phyloP scores from a whole-genome alignment of 768 basidiomycete genomes.

The Hericium alpestre region DNA sequence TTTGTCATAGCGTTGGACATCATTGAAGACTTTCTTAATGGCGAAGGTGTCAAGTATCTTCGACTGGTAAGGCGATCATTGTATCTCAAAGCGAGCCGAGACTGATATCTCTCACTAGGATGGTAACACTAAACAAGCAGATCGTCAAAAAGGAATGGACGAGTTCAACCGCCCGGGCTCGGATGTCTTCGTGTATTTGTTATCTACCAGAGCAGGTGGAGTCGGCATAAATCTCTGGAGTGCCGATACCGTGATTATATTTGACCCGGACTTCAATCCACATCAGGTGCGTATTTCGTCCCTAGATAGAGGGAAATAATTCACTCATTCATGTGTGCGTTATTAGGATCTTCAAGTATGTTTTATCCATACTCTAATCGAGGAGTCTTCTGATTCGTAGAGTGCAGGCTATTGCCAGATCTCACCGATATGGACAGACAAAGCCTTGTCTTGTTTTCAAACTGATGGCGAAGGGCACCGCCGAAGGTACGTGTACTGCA shows the following conservation, averaged over 20 bases:
- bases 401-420: slow-evolving; percentile 79
- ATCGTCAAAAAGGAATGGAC: slow-evolving; percentile 93
- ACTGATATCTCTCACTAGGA: slow-evolving; percentile 39
- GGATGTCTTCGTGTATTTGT: slow-evolving; percentile 81
- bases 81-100: not conserved
- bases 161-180: slow-evolving; percentile 84
- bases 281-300: slow-evolving; percentile 53
- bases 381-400: not conserved
- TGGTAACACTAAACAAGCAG: slow-evolving; percentile 73
- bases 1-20: slow-evolving; percentile 82
- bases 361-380: not conserved
- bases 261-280: slow-evolving; percentile 98
- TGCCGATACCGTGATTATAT: slow-evolving; percentile 83
- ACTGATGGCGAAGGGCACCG: slow-evolving; percentile 88
- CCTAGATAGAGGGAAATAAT: not conserved
- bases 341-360: slow-evolving; percentile 78
- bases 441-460: slow-evolving; percentile 95
- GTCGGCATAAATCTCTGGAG: slow-evolving; percentile 46
- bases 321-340: slow-evolving; percentile 2
- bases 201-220: slow-evolving; percentile 69
- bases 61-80: slow-evolving; percentile 45
- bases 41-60: slow-evolving; percentile 71
- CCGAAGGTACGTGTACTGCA: slow-evolving; percentile 50
- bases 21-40: slow-evolving; percentile 78
- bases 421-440: slow-evolving; percentile 90